Percentiles rank a stretch among this genome's conserved stretches.
These are phyloP conservation scores for Suillus brevipes DNA, from an alignment of 768 basidiomycete species.

Conservation along the genomic window DNA sequence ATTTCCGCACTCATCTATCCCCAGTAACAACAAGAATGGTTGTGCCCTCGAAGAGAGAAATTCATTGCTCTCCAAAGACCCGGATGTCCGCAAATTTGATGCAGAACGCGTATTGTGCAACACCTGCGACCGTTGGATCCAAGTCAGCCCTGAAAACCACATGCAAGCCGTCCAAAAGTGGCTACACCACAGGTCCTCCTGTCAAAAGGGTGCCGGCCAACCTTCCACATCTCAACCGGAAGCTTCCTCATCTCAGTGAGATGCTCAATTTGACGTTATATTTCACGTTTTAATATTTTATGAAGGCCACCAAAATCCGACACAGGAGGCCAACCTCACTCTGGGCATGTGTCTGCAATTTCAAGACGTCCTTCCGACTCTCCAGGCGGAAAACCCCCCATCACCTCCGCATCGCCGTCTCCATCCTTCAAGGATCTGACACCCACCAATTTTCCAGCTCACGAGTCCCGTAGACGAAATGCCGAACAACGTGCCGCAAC, in stretches of 20 bases:
- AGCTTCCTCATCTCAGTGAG: conserved; percentile 20
- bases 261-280: background rate
- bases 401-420: conserved; percentile 28
- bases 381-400: conserved; percentile 9
- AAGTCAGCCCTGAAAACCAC: conserved; percentile 60
- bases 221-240: conserved; percentile 18
- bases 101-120: conserved; percentile 70
- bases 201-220: conserved; percentile 39
- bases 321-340: background rate
- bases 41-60: conserved; percentile 64
- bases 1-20: conserved; percentile 11
- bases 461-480: conserved; percentile 72
- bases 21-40: conserved; percentile 46
- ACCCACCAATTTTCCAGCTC: conserved; percentile 54
- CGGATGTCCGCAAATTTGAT: conserved; percentile 74
- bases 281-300: background rate
- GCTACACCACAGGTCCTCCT: conserved; percentile 60
- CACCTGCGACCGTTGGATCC: conserved; percentile 68
- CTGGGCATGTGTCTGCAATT: background rate
- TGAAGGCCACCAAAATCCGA: background rate
- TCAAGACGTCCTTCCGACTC: background rate
- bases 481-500: conserved; percentile 78
- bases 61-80: conserved; percentile 59
- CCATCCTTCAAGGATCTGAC: conserved; percentile 57
- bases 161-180: conserved; percentile 62